Evolutionary conservation across 352 stramenopile species (phyloP), one percentile per base, ranked within the genome.

Genomic region (Phytophthora cactorum): DNA sequence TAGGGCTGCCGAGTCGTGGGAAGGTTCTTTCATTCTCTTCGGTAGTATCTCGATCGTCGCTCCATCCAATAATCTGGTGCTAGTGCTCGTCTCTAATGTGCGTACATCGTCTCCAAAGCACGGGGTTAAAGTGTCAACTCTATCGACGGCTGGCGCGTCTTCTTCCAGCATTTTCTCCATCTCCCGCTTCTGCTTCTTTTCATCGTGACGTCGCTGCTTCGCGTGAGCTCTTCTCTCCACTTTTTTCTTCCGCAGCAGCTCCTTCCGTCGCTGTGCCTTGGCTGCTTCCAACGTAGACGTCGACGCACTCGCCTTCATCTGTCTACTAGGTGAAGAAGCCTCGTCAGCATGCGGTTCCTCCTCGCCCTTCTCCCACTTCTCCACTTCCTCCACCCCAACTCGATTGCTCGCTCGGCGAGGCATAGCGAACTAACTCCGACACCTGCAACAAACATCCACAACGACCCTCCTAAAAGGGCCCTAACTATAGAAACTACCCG

Each of bases 231-330:
- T 73, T 50, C 77, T 68, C 41, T 88, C 77, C 4, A 68, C 69
- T 36, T 83, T 83, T 45, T 89, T 89, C 68, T 84, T 84, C 3
- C 59, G 54, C 2, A 89, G 52, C 15, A 79, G 58, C 15, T 89
- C 78, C 58, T 80, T 81, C 44, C 86, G 79, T 8, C 68, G 67
- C 46, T 75, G 70, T 3, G 70, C 62, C 39, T 67, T 72, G 56
- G 57, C 59, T 47, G 44, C 58, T 66, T 75, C 70, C 15, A 75
- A 29, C 10, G 64, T 54, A 12, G 41, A 8, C 6, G 54, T 12
- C 10, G 59, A 70, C 27, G n/a, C 36, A 29, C 36, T 64, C n/a
- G 56, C 34, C 36, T 50, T 64, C 51, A 53, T 44, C 22, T 27
- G 27, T 15, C 25, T 51, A n/a, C 31, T 7, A 36, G 61, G 41